Evolutionary conservation across 495 filamentous ascomycete genomes (phyloP).

Genomic region (Penicillium tannophilum): DNA sequence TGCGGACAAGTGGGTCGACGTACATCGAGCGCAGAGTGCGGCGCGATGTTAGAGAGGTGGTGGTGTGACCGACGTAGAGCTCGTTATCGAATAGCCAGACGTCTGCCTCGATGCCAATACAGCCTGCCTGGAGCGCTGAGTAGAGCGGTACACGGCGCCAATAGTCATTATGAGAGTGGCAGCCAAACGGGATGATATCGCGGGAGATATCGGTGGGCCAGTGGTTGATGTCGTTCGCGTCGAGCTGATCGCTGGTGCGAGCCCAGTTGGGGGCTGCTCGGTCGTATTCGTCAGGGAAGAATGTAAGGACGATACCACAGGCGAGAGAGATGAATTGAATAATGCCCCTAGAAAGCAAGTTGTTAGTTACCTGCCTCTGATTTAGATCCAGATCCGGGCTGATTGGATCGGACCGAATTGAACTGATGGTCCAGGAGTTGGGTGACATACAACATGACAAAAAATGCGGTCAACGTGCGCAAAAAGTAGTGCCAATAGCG

Average conservation of each 20-base stretch:
- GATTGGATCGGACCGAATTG: background rate
- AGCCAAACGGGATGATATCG: constrained; percentile 67
- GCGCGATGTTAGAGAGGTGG: constrained; percentile 44
- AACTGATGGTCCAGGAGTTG: background rate
- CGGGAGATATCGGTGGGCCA: constrained; percentile 79
- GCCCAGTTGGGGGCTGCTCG: constrained; percentile 46
- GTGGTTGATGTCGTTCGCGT: constrained; percentile 50
- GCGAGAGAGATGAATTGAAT: constrained; percentile 54
- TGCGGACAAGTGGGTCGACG: constrained; percentile 53
- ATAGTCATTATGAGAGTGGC: constrained; percentile 88
- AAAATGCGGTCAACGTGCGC: constrained; percentile 26
- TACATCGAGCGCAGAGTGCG: constrained; percentile 59
- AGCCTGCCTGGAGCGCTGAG: constrained; percentile 66
- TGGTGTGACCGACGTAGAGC: constrained; percentile 61
- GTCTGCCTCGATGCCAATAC: constrained; percentile 77
- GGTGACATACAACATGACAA: constrained; percentile 45
- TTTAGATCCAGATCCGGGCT: background rate
- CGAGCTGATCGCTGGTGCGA: constrained; percentile 45
- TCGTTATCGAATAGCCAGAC: constrained; percentile 79
- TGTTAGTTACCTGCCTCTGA: background rate
- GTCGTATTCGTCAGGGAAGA: constrained; percentile 62
- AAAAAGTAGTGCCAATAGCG: constrained; percentile 22
- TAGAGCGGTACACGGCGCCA: constrained; percentile 74
- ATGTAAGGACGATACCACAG: constrained; percentile 50
- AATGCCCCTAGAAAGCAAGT: constrained; percentile 36